A percentile compares a stretch with the other conserved stretches of the same genome.
Evolutionary conservation across 1,139 yeast genomes (phyloP).

Genomic region (Taphrina betulina): DNA sequence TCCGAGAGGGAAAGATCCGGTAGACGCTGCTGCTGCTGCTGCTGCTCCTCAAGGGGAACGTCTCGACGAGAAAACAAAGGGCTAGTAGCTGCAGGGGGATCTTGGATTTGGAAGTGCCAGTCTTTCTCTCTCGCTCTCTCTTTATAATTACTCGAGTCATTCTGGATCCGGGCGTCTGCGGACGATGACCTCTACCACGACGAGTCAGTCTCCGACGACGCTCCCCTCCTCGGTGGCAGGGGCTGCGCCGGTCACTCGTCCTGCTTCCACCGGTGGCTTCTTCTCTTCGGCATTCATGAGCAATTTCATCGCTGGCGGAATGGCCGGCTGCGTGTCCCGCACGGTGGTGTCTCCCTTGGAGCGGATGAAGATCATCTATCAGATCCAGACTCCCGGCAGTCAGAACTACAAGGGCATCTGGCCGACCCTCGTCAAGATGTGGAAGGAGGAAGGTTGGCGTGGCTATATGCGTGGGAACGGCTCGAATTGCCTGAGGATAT

Average conservation of each 20-base stretch:
- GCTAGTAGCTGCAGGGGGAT: no score
- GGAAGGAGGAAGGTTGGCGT: constrained; percentile 82
- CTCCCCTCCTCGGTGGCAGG: no score
- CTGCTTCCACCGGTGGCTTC: no score
- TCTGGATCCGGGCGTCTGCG: no score
- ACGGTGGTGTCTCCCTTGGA: constrained; percentile 95
- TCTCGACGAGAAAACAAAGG: no score
- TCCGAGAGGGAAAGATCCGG: no score
- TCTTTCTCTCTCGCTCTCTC: no score
- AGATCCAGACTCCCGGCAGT: constrained; percentile 76
- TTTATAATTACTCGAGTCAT: no score
- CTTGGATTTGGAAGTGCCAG: no score
- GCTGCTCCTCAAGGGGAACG: no score
- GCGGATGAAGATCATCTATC: constrained; percentile 86
- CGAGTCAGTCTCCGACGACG: background rate
- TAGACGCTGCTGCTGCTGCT: no score
- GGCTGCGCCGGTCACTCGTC: no score
- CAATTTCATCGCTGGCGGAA: constrained; percentile 63
- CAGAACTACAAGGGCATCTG: constrained; percentile 66
- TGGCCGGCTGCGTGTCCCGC: constrained; percentile 90
- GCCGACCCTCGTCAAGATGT: constrained; percentile 73
- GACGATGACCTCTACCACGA: background rate
- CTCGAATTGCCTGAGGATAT: constrained; percentile 79
- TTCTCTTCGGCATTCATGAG: constrained; percentile 13
- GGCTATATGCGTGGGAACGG: constrained; percentile 91